Conservation (phyloP, 2,329 filamentous ascomycete species). For the Pseudogymnoascus sp. region DNA sequence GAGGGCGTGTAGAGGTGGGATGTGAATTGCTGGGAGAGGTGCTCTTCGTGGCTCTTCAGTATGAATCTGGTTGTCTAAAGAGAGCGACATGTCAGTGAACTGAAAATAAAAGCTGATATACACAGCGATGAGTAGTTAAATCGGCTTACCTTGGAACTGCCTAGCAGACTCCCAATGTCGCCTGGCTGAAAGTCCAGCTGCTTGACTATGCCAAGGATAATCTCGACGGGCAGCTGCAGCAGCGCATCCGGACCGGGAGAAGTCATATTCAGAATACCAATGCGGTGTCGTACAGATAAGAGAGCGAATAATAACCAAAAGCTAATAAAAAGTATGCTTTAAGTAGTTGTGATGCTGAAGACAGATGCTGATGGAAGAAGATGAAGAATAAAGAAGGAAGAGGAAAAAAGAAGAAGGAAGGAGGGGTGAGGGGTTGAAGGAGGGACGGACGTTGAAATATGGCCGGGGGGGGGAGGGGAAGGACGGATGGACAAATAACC, state of each 20-base stretch:
- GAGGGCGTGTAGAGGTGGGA: neutral
- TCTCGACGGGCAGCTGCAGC: neutral
- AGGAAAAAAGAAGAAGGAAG: neutral
- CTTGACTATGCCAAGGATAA: neutral
- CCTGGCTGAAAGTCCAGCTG: neutral
- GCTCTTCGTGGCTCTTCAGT: neutral
- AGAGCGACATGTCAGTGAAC: neutral
- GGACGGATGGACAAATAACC: conserved; percentile 4
- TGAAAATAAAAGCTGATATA: neutral
- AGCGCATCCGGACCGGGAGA: neutral
- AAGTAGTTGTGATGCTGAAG: neutral
- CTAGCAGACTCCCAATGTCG: neutral
- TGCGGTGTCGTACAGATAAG: neutral
- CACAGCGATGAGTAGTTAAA: neutral
- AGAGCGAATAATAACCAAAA: neutral
- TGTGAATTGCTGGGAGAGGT: neutral
- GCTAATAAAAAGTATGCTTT: neutral
- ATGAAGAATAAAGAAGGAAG: neutral
- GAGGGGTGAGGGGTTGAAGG: neutral
- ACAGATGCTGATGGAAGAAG: neutral
- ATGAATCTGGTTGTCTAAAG: neutral
- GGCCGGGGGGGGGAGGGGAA: conserved; percentile 1
- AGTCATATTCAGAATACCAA: neutral
- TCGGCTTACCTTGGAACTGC: neutral
- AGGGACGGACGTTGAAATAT: neutral